Evolutionary conservation across 306 rosid species (phyloP), one percentile per base, ranked within the genome.

Genomic region (Trifolium pratense): DNA sequence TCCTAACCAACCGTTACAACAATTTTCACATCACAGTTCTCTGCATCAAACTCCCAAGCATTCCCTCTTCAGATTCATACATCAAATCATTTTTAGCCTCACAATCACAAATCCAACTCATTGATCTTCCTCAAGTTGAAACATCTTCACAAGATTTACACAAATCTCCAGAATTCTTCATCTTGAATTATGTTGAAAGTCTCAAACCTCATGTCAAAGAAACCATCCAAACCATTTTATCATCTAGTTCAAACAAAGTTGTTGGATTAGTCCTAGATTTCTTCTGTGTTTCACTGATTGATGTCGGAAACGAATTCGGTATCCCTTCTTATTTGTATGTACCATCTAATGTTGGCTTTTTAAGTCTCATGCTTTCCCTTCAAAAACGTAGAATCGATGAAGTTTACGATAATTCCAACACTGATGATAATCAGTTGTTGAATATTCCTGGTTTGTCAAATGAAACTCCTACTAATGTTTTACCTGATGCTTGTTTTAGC

Each of bases 221-320:
- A 66, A 70, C 80, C 0, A 1, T 84, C 3, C 66, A 81, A 25
- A 66, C 12, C 21, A 43, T 86, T 3, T 11, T 71, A 9, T 71
- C 39, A 26, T 26, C 32, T 29, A 29, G 32, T 29, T 29, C 86
- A 29, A 34, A 26, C 59, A 75, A 57, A 11, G 58, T 83, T 65
- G 76, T 74, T 8, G 83, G 74, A 3, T 69, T 90, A 74, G 86
- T 89, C 39, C 79, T 89, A 49, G 88, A 87, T 82, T 79, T 85
- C 70, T 89, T 89, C 65, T 82, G 82, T 36, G 6, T 87, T 59
- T 52, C 85, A 17, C 70, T 87, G 89, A 3, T 85, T 66, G 89
- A 83, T 75, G 74, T 84, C 46, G 91, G 78, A 60, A 68, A 68
- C 7, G 86, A 87, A 59, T 39, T 85, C 2, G 79, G 81, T 2